Evolutionary conservation across 805 yeast genomes (phyloP).

Genomic region (Grigorovia humatica): DNA sequence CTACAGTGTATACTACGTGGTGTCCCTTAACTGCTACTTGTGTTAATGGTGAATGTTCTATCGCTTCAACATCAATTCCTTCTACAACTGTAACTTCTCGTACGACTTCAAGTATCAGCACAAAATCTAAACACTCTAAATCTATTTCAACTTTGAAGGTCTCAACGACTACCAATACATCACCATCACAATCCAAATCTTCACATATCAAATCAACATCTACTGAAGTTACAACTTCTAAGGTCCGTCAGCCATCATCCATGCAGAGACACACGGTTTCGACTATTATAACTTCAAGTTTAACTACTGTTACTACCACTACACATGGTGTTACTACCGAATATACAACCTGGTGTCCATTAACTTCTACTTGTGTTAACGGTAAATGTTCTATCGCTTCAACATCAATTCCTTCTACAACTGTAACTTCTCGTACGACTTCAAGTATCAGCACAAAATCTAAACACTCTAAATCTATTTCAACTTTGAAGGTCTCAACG

Average conservation of each 20-base stretch:
- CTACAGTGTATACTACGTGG: slow-evolving; percentile 23
- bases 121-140: background rate
- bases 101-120: background rate
- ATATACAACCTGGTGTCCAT: slow-evolving; percentile 25
- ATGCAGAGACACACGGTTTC: background rate
- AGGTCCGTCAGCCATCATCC: too few species aligned
- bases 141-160: background rate
- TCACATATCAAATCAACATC: too few species aligned
- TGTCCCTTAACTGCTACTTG: slow-evolving; percentile 12
- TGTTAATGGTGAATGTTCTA: background rate
- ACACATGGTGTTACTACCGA: slow-evolving; percentile 17
- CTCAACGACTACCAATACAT: background rate
- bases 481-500: background rate
- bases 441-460: too few species aligned
- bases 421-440: background rate
- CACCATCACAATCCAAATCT: too few species aligned
- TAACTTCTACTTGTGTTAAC: slow-evolving; percentile 3
- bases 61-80: slow-evolving; percentile 6
- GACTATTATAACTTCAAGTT: slow-evolving; percentile 3
- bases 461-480: background rate
- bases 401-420: slow-evolving; percentile 9
- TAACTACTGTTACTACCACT: slow-evolving; percentile 12
- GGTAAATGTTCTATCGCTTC: slow-evolving; percentile 1
- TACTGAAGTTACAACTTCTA: background rate
- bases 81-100: slow-evolving; percentile 4